Conservation (phyloP, 176 grass and related monocot genomes). For the Carex cristatella region DNA sequence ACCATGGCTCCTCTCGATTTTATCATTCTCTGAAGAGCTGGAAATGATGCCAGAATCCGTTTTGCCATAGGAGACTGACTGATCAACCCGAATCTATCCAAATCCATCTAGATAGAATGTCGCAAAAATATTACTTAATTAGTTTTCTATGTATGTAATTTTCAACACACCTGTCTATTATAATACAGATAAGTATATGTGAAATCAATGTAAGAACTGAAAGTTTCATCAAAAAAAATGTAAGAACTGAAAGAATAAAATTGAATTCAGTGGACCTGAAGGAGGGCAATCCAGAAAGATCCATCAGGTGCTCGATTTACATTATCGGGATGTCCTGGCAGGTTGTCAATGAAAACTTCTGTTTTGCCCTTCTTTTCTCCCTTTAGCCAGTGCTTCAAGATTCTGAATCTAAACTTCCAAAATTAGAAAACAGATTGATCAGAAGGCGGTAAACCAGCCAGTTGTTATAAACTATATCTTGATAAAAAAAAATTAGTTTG, state of each 20-base stretch:
- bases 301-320: slow-evolving; percentile 60
- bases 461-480: neutral
- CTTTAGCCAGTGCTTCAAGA: slow-evolving; percentile 63
- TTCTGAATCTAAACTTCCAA: slow-evolving; percentile 36
- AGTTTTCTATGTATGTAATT: neutral
- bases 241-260: neutral
- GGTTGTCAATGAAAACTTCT: slow-evolving; percentile 58
- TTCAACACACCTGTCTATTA: neutral
- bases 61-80: slow-evolving; percentile 23
- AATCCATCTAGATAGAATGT: slow-evolving; percentile 22
- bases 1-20: slow-evolving; percentile 38
- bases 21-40: neutral
- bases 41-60: slow-evolving; percentile 45
- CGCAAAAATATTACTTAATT: neutral
- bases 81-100: slow-evolving; percentile 32
- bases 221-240: too few species aligned
- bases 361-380: slow-evolving; percentile 37
- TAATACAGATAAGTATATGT: too few species aligned
- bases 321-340: slow-evolving; percentile 66
- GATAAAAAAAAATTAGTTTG: too few species aligned
- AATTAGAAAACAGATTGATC: neutral
- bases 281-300: slow-evolving; percentile 66
- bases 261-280: slow-evolving; percentile 31
- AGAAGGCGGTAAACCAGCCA: neutral
- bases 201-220: neutral